Evolutionary conservation across 2,329 filamentous ascomycete genomes (phyloP), one percentile per base, ranked within the genome.

Genomic region (Myriosclerotinia scirpicola): DNA sequence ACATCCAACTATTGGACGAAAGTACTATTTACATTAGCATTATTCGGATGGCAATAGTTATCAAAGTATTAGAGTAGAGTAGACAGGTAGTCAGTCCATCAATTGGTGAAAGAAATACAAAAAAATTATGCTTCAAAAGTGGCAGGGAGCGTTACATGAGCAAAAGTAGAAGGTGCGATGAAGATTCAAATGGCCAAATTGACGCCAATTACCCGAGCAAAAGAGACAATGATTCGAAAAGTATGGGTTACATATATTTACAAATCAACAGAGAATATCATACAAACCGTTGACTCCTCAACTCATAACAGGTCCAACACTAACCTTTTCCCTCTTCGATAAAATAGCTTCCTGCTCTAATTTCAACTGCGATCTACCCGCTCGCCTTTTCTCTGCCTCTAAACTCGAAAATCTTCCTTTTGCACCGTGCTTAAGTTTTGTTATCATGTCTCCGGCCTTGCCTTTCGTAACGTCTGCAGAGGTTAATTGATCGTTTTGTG

Each of bases 361-460:
- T 34, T 77, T 75, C 3, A 77, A 71, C 34, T 67, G 72, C 48
- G 79, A 75, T 68, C 74, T 81, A 60, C 80, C 77, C 46, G 76
- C 79, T 62, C 82, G 83, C 54, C 81, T 84, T 75, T 83, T 87
- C 64, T 82, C 79, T 0, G 79, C 80, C 73, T 84, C 81, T 67
- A 85, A 78, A 44, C 74, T 81, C 36, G 81, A 80, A 75, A 84
- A 92, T 79, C 79, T 86, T 69, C 79, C 90, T 77, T 81, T 85
- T 0, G 91, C 92, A 0, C 94, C 94, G 75, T 95, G 90, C 77
- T 90, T 94, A 69, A 97, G 76, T 78, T 96, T 96, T 9, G 92
- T 96, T 70, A 98, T 96, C 90, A 96, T 93, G 76, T 97, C 93
- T 5, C 84, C 84, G 5, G 93, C 93, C 75, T 87, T 87, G 9